Conservation (phyloP, 768 basidiomycete genomes). For the Termitomyces sp. region DNA sequence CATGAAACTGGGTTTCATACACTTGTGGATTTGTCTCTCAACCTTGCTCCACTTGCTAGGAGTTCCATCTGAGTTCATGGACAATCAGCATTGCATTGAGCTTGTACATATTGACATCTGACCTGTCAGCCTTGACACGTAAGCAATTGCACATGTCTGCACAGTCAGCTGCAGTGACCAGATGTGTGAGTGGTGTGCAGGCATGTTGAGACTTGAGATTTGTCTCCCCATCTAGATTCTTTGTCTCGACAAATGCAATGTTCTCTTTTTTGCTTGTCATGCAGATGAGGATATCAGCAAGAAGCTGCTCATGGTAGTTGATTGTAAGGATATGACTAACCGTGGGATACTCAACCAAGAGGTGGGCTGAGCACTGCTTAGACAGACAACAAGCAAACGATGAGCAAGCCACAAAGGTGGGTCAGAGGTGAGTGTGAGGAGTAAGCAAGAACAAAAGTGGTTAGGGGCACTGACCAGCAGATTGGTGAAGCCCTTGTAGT, state of each 20-base stretch:
- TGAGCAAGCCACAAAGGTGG: too few species aligned
- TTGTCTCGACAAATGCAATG: slow-evolving; percentile 91
- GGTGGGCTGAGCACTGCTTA: too few species aligned
- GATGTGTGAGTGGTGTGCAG: slow-evolving; percentile 66
- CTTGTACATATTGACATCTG: slow-evolving; percentile 92
- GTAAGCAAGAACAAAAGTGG: too few species aligned
- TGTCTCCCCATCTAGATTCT: slow-evolving; percentile 97
- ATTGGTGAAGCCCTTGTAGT: too few species aligned
- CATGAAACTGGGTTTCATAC: slow-evolving; percentile 40
- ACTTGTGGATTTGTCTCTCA: slow-evolving; percentile 98
- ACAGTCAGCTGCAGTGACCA: slow-evolving; percentile 63
- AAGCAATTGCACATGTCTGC: slow-evolving; percentile 54
- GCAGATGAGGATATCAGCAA: slow-evolving; percentile 88
- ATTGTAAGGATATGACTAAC: slow-evolving; percentile 94
- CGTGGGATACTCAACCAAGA: too few species aligned
- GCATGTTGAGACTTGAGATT: slow-evolving; percentile 94
- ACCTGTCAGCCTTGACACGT: slow-evolving; percentile 80
- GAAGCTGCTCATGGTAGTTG: slow-evolving; percentile 75
- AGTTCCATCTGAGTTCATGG: slow-evolving; percentile 90
- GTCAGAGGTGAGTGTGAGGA: too few species aligned
- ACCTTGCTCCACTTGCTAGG: slow-evolving; percentile 94
- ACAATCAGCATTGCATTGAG: slow-evolving; percentile 87
- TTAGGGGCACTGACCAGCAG: too few species aligned
- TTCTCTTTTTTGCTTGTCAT: slow-evolving; percentile 92
- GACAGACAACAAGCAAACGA: too few species aligned